Conservation (phyloP, 2,329 filamentous ascomycete species). For the Chaetomiaceae sp. region DNA sequence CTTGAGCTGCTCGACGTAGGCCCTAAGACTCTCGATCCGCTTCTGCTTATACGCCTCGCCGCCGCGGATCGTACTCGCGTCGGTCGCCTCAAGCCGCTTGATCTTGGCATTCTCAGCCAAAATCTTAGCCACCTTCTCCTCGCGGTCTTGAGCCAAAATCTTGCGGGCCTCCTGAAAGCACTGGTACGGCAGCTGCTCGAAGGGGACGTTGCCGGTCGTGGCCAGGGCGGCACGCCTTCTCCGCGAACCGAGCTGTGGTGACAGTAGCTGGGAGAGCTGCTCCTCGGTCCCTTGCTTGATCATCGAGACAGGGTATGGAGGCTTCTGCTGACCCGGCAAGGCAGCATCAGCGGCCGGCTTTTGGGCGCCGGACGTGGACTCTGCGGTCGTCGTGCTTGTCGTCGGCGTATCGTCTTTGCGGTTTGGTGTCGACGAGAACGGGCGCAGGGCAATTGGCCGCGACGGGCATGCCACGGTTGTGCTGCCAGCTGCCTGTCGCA, state of each 20-base stretch:
- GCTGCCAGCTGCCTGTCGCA: conserved; percentile 37
- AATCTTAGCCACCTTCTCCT: conserved; percentile 73
- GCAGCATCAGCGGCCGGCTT: conserved; percentile 19
- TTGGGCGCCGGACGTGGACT: conserved; percentile 16
- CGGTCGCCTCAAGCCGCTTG: conserved; percentile 54
- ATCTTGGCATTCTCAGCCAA: conserved; percentile 62
- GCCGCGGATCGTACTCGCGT: conserved; percentile 51
- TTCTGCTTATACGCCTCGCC: conserved; percentile 60
- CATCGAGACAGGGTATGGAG: conserved; percentile 29
- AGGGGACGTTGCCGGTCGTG: conserved; percentile 63
- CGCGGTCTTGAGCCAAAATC: conserved; percentile 70
- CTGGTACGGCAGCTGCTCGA: conserved; percentile 93
- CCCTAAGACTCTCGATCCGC: conserved; percentile 62
- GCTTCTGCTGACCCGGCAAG: conserved; percentile 41
- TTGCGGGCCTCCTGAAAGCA: conserved; percentile 95
- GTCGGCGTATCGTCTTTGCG: conserved; percentile 33
- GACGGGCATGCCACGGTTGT: conserved; percentile 25
- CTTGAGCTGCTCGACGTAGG: conserved; percentile 72
- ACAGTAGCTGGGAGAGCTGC: conserved; percentile 60
- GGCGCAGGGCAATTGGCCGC: conserved; percentile 31
- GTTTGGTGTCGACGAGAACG: conserved; percentile 32
- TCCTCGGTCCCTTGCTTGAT: conserved; percentile 38
- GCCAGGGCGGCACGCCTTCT: conserved; percentile 71
- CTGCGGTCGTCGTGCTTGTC: conserved; percentile 20
- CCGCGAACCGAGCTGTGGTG: conserved; percentile 73